phyloP scores from a whole-genome alignment of 768 basidiomycete genomes.

The Xerocomus brunneocitrinus region DNA sequence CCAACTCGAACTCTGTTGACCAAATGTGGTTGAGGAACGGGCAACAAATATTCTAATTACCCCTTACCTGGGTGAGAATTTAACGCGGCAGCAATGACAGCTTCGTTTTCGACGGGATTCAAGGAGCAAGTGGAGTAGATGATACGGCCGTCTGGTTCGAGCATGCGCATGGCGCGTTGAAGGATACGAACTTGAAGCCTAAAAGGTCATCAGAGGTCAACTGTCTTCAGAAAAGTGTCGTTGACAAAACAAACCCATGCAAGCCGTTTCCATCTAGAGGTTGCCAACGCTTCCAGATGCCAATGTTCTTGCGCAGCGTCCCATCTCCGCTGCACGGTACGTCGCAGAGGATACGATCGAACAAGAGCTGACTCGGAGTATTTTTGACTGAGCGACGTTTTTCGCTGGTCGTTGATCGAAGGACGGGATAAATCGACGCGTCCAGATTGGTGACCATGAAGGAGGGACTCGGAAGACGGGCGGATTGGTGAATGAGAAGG shows the following conservation, averaged over 20 bases:
- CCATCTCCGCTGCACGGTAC: constrained; percentile 99
- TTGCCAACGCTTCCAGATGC: constrained; percentile 93
- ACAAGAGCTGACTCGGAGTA: constrained; percentile 54
- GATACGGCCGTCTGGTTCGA: constrained; percentile 76
- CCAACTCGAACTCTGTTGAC: constrained; percentile 61
- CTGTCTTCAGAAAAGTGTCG: neutral
- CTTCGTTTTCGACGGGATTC: constrained; percentile 97
- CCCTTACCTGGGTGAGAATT: constrained; percentile 57
- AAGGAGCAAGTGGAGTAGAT: constrained; percentile 98
- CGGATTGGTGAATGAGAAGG: constrained; percentile 95
- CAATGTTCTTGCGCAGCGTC: constrained; percentile 89
- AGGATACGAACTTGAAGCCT: constrained; percentile 93
- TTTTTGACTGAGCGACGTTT: constrained; percentile 34
- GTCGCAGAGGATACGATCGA: constrained; percentile 93
- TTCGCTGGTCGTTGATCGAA: constrained; percentile 34
- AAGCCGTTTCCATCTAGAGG: constrained; percentile 86
- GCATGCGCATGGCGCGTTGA: constrained; percentile 85
- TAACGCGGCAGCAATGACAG: constrained; percentile 85
- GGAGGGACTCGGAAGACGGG: constrained; percentile 85
- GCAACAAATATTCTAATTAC: neutral
- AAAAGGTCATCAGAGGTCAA: constrained; percentile 9
- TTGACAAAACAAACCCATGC: constrained; percentile 56
- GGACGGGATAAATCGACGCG: constrained; percentile 77
- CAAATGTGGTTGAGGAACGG: neutral
- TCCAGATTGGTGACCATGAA: constrained; percentile 96